Percentiles rank a stretch among this genome's conserved stretches.
Evolutionary conservation across 805 yeast species (phyloP).

Genomic region (Scheffersomyces lignosus): DNA sequence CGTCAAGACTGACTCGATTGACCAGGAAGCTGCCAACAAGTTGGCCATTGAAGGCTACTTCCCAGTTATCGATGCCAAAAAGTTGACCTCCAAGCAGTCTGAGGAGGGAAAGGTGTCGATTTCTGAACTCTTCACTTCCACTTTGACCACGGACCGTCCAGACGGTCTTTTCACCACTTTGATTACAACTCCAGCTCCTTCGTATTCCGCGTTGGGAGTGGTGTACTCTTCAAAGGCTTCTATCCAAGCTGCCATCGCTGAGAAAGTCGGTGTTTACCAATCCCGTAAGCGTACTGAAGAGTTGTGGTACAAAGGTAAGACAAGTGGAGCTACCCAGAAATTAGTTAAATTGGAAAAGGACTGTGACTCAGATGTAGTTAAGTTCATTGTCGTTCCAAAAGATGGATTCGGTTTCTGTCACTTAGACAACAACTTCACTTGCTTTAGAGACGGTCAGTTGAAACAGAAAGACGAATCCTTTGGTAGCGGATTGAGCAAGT

Average conservation of each 20-base stretch:
- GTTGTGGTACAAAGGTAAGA: slow-evolving; percentile 93
- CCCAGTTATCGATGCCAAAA: slow-evolving; percentile 28
- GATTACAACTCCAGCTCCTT: slow-evolving; percentile 66
- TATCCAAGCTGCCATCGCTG: slow-evolving; percentile 75
- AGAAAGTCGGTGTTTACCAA: slow-evolving; percentile 88
- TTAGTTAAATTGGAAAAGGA: slow-evolving; percentile 68
- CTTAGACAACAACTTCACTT: slow-evolving; percentile 66
- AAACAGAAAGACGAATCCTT: slow-evolving; percentile 41
- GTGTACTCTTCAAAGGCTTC: slow-evolving; percentile 89
- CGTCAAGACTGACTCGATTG: slow-evolving; percentile 11
- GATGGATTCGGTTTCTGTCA: slow-evolving; percentile 92
- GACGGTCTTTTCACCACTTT: slow-evolving; percentile 87
- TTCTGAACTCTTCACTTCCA: slow-evolving; percentile 47
- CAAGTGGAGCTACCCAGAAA: slow-evolving; percentile 93
- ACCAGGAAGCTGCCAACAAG: slow-evolving; percentile 25
- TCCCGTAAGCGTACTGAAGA: slow-evolving; percentile 78
- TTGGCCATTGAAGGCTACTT: slow-evolving; percentile 33
- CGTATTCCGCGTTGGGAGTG: slow-evolving; percentile 64
- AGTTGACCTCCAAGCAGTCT: slow-evolving; percentile 26
- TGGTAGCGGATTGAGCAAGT: slow-evolving; percentile 61
- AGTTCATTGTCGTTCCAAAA: slow-evolving; percentile 78
- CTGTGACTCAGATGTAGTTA: slow-evolving; percentile 90
- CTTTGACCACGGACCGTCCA: slow-evolving; percentile 74
- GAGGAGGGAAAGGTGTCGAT: slow-evolving; percentile 31
- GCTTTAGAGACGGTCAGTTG: slow-evolving; percentile 58